Conservation (phyloP, 352 stramenopile genomes). For the Phytopythium cucurbitacearum region DNA sequence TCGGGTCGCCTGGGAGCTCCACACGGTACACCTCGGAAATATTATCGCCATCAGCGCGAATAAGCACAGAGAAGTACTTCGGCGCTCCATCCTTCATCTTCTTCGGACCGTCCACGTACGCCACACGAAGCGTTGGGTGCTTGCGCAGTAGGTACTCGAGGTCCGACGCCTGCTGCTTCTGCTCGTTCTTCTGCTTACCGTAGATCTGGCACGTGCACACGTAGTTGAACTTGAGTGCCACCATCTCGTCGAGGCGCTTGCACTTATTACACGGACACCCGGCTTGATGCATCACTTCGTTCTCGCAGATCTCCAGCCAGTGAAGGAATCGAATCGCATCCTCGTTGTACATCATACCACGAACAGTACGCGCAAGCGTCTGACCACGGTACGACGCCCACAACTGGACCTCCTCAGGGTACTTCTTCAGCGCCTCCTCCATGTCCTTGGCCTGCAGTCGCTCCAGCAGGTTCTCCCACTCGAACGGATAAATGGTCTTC, state of each 20-base stretch:
- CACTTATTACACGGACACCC: slow-evolving; percentile 84
- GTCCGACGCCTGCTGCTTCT: slow-evolving; percentile 73
- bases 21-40: slow-evolving; percentile 83
- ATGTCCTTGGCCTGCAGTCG: slow-evolving; percentile 75
- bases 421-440: slow-evolving; percentile 81
- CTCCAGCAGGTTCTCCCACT: slow-evolving; percentile 85
- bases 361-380: slow-evolving; percentile 75
- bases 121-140: slow-evolving; percentile 68
- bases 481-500: slow-evolving; percentile 84
- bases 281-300: slow-evolving; percentile 80
- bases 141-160: slow-evolving; percentile 78
- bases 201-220: slow-evolving; percentile 88
- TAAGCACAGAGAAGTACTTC: slow-evolving; percentile 83
- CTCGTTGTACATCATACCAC: slow-evolving; percentile 89
- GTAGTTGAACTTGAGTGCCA: slow-evolving; percentile 88
- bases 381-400: slow-evolving; percentile 86
- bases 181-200: slow-evolving; percentile 82
- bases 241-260: slow-evolving; percentile 78
- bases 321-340: slow-evolving; percentile 83
- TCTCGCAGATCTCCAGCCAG: slow-evolving; percentile 87
- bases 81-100: slow-evolving; percentile 84
- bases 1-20: slow-evolving; percentile 78
- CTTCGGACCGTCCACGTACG: slow-evolving; percentile 84
- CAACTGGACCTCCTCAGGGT: slow-evolving; percentile 71
- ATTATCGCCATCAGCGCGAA: slow-evolving; percentile 62